Evolutionary conservation across 2,329 filamentous ascomycete genomes (phyloP).

Genomic region (Pseudopithomyces chartarum): DNA sequence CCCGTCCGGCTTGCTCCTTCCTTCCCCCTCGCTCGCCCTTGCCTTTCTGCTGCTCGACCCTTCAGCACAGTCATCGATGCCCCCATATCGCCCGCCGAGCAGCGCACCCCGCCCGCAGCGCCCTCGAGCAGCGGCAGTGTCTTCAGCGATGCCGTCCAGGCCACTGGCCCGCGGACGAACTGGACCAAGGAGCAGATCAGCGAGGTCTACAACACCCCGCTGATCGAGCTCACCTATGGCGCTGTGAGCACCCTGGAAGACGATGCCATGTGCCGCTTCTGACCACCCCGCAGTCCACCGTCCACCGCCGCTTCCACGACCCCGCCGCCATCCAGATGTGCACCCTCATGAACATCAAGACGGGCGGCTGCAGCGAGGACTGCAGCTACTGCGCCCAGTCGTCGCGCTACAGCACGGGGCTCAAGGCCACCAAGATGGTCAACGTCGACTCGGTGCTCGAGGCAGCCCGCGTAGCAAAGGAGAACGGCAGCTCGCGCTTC

Average conservation of each 20-base stretch:
- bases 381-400: constrained; percentile 94
- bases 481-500: constrained; percentile 86
- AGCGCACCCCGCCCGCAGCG: constrained; percentile 20
- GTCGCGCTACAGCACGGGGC: constrained; percentile 76
- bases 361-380: constrained; percentile 88
- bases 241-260: constrained; percentile 57
- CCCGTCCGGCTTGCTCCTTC: constrained; percentile 11
- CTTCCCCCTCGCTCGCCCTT: neutral
- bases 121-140: constrained; percentile 19
- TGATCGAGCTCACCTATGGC: constrained; percentile 78
- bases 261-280: constrained; percentile 6
- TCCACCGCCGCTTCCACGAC: constrained; percentile 86
- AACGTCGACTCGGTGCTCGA: constrained; percentile 80
- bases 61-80: constrained; percentile 42
- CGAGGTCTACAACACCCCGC: constrained; percentile 78
- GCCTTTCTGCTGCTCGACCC: constrained; percentile 13
- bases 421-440: constrained; percentile 79
- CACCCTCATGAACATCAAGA: constrained; percentile 97
- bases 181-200: constrained; percentile 85
- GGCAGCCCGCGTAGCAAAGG: constrained; percentile 76
- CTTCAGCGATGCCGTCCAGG: constrained; percentile 60
- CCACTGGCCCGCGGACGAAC: constrained; percentile 66
- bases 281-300: constrained; percentile 60
- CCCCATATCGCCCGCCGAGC: constrained; percentile 29
- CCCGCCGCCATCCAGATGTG: constrained; percentile 87